Evolutionary conservation across 805 yeast species (phyloP), one percentile per base, ranked within the genome.

Genomic region (Scheffersomyces stipitis): DNA sequence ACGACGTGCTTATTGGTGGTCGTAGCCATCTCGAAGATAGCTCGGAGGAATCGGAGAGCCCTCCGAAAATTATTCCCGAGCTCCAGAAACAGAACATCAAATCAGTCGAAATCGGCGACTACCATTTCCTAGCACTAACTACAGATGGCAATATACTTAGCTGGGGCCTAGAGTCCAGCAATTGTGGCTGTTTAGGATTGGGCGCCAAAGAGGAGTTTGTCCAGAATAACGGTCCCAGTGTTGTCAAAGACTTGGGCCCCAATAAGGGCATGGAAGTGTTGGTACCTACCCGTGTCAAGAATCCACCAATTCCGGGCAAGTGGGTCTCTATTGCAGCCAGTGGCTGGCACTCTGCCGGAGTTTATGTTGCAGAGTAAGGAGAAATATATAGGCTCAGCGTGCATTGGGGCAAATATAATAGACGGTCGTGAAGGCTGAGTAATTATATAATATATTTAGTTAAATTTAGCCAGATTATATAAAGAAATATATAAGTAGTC

Each of bases 261-360:
- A 49, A 60, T 16, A 31, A 36, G 26, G 76, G 73, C 3, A 41
- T 54, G 15, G 38, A 36, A 30, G 56, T 48, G 1, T 17, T 15
- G 16, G 45, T 33, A 16, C 65, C 64, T 2, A 34, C 42, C 5
- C 29, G 35, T 16, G 58, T 70, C 1, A 44, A 46, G 2, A 63
- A 54, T 18, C 87, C 87, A 3, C 58, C 64, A 1, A 23, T 15
- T 4, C 32, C 34, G 5, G 77, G 77, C 3, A 60, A 62, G 22
- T 78, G 82, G 52, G 56, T 83, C 15, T 80, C 81, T 0, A 72
- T 83, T 23, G 74, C 85, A 1, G 87, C 90, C 5, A 81, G 80
- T 12, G 95, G 93, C 1, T 85, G 91, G 91, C 93, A 85, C 40
- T 75, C 87, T 4, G 79, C 81, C 30, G 89, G 88, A 1, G 63